Base-by-base conservation (phyloP, 768 basidiomycete genomes). In the Russula sp. region DNA sequence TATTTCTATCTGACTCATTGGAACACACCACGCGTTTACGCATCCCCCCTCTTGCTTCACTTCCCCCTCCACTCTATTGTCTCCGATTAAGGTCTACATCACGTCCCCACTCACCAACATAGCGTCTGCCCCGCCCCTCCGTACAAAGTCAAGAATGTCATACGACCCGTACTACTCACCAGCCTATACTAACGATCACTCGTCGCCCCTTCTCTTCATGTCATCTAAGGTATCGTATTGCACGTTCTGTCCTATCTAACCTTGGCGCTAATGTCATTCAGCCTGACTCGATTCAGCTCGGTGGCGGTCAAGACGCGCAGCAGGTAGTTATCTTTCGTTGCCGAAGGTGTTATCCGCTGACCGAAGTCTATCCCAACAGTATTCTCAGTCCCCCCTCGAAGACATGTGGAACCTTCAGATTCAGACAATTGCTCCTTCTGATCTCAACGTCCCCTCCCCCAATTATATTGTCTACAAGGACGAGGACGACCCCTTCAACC, bases 1-100 rank as follows among this genome's bases (percentile, higher is more conserved):
- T 26, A 46, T 38, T 46, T 44, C 38, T 52, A 11, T 22, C 59
- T 65, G 64, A 65, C 64, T 61, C 64, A 26, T 57, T 61, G 20
- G 36, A 57, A 61, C 57, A 42, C 42, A 42, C 59, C 38, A 42
- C 44, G n/a, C 20, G 28, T 22, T 42, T 26, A 22, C 32, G 20
- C 20, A 36, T 14, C 5, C 54, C 40, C 49, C 48, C 42, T 11
- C n/a, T 32, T 56, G 30, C 46, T 61, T 22, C 49, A 26, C 40
- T 3, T 30, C 8, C 64, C 49, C 46, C 53, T 18, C 55, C 50
- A 51, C 30, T 8, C 52, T 26, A 42, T n/a, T 28, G 49, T 48
- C 30, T 61, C 40, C 48, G 20, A 11, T 36, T 30, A 30, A 30
- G 11, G 34, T 44, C 16, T 61, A 24, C 55, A 48, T 61, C 55